A percentile compares a stretch with the other conserved stretches of the same genome.
phyloP scores from a whole-genome alignment of 2,329 filamentous ascomycete genomes.

The Aureobasidium sp. region DNA sequence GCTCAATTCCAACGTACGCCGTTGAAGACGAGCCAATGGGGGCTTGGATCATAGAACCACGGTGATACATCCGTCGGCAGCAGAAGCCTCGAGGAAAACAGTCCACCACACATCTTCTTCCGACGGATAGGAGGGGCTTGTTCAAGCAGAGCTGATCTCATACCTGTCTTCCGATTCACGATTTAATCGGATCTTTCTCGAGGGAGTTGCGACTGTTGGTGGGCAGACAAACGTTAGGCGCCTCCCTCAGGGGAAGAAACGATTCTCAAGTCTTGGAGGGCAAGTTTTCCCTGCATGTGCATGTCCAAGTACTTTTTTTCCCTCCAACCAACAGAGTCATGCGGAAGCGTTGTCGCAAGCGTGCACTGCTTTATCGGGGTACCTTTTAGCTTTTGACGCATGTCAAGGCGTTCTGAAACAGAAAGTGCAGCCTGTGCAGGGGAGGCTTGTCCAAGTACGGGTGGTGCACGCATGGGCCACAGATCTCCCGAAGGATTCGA shows the following conservation, averaged over 20 bases:
- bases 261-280: no score
- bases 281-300: no score
- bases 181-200: not conserved
- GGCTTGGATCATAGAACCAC: no score
- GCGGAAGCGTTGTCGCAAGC: no score
- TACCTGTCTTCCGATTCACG: not conserved
- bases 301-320: no score
- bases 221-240: not conserved
- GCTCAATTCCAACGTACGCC: not conserved
- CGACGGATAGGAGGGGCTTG: conserved; percentile 1
- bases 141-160: not conserved
- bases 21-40: not conserved
- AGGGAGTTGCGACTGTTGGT: not conserved
- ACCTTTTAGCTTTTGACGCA: not conserved
- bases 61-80: no score
- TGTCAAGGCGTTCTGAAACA: not conserved
- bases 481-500: not conserved
- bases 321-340: no score
- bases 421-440: not conserved
- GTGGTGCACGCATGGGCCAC: not conserved
- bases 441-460: no score
- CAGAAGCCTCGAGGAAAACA: no score
- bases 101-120: not conserved
- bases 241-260: no score
- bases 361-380: no score